phyloP scores from a whole-genome alignment of 441 rosid genomes.

The Populus hybrid region DNA sequence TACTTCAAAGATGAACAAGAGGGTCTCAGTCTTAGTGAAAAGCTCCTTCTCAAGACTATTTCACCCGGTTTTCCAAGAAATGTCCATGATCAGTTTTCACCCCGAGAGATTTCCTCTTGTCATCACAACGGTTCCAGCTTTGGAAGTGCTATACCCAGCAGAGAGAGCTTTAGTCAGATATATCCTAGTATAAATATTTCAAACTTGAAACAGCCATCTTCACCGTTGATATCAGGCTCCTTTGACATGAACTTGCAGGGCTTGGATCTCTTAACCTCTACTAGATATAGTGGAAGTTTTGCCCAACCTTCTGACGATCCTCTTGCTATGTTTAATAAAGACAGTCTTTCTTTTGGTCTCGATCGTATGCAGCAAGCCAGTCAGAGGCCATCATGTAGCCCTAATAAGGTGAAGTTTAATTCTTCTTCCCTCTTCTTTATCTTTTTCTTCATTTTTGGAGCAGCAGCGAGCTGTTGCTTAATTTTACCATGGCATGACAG shows the following conservation, averaged over 20 bases:
- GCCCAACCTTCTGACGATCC: conserved; percentile 22
- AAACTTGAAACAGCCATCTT: conserved; percentile 36
- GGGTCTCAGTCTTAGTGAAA: conserved; percentile 50
- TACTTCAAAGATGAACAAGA: conserved; percentile 36
- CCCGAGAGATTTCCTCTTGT: conserved; percentile 21
- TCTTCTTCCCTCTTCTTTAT: not conserved
- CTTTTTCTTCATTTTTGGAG: not conserved
- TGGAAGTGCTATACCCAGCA: conserved; percentile 25
- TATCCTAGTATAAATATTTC: conserved; percentile 75
- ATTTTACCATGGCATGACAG: not conserved
- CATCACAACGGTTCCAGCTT: conserved; percentile 19
- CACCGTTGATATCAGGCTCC: conserved; percentile 28
- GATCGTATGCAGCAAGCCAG: conserved; percentile 42
- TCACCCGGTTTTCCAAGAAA: conserved; percentile 56
- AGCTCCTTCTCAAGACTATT: conserved; percentile 60
- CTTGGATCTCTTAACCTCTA: conserved; percentile 44
- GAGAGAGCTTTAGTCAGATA: conserved; percentile 65
- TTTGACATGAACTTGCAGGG: conserved; percentile 59
- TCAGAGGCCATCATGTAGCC: conserved; percentile 37
- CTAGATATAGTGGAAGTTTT: conserved; percentile 41
- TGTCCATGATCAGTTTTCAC: conserved; percentile 21
- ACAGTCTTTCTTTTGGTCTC: conserved; percentile 27
- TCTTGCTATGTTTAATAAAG: conserved; percentile 31
- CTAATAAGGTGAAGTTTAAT: conserved; percentile 49
- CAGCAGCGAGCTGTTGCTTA: not conserved